Evolutionary conservation across 2,329 filamentous ascomycete species (phyloP).

Genomic region (Grosmannia clavigera): DNA sequence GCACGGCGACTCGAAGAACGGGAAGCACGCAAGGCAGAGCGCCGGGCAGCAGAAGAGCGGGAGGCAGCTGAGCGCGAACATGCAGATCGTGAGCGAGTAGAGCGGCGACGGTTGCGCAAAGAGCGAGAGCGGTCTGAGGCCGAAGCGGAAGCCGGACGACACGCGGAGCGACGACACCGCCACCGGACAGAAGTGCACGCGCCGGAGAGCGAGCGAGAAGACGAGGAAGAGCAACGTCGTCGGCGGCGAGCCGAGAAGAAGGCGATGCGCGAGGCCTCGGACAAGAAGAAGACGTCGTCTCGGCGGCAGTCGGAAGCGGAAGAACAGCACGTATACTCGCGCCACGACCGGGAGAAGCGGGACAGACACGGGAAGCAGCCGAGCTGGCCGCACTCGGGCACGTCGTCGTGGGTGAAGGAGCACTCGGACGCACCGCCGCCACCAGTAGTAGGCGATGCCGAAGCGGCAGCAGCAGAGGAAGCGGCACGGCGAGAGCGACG

Average conservation of each 20-base stretch:
- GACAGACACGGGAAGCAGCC: conserved; percentile 15
- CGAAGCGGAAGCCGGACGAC: conserved; percentile 34
- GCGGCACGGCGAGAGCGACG: conserved; percentile 39
- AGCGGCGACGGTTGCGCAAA: conserved; percentile 36
- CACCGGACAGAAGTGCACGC: conserved; percentile 27
- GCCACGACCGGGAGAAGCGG: conserved; percentile 25
- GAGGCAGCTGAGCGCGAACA: conserved; percentile 26
- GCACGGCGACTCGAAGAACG: conserved; percentile 43
- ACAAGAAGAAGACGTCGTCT: conserved; percentile 25
- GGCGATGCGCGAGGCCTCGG: conserved; percentile 25
- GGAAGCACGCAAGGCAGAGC: conserved; percentile 34
- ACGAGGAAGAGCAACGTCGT: conserved; percentile 40
- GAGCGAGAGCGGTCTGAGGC: conserved; percentile 29
- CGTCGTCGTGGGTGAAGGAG: conserved; percentile 54
- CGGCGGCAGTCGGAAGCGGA: conserved; percentile 30
- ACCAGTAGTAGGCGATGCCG: conserved; percentile 21
- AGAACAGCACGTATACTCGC: conserved; percentile 31
- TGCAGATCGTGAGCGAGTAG: conserved; percentile 32
- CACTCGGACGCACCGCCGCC: conserved; percentile 50
- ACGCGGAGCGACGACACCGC: conserved; percentile 32
- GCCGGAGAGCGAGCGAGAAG: conserved; percentile 24
- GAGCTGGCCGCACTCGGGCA: conserved; percentile 51
- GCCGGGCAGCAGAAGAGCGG: conserved; percentile 11
- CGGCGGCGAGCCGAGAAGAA: conserved; percentile 38
- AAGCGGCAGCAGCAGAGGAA: conserved; percentile 21